Evolutionary conservation across 2,329 filamentous ascomycete species (phyloP), one percentile per base, ranked within the genome.

Genomic region (Xylaria polymorpha): DNA sequence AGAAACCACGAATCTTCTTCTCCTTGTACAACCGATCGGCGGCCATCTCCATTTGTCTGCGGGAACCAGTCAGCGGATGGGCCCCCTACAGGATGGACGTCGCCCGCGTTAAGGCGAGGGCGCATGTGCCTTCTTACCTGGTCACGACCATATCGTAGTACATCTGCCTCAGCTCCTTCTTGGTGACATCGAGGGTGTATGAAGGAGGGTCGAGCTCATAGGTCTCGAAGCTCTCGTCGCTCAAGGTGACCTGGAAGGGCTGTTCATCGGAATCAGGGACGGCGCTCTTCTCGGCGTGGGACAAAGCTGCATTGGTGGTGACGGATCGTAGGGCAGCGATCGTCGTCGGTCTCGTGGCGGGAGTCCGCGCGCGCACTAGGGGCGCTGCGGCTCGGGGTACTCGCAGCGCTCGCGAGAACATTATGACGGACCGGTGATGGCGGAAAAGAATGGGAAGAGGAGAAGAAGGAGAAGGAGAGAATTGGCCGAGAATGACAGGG

Each of bases 1-100:
- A 99, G 92, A 99, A 99, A 85, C 96, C 96, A 78, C 96, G 93
- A 78, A 99, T 98, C 89, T 99, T 98, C 92, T 99, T 99, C 88
- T 98, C 96, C 88, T 99, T 99, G 93, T 99, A 99, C 79, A 99
- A 87, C 81, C 95, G 90, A 82, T 99, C 96, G 85, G 96, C 94
- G 75, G 95, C 94, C 95, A 99, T 97, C 85, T 99, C 96, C 96
- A 99, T 97, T 83, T 97, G 96, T 85, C 94, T 97, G 77, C 65
- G 50, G 22, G 39, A 43, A 29, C 15, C 48, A 29, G 32, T 66
- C 51, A 68, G 68, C 60, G 44, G 39, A 53, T 22, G 56, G 37
- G 9, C 50, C 7, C 4, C 14, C 41, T 12, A 12, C 1, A 32
- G 22, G 29, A 44, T 9, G 12, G 39, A 48, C 5, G 15, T 18